These are phyloP conservation scores for Saraca asoca DNA, from an alignment of 331 rosid genomes.

Conservation along the genomic window DNA sequence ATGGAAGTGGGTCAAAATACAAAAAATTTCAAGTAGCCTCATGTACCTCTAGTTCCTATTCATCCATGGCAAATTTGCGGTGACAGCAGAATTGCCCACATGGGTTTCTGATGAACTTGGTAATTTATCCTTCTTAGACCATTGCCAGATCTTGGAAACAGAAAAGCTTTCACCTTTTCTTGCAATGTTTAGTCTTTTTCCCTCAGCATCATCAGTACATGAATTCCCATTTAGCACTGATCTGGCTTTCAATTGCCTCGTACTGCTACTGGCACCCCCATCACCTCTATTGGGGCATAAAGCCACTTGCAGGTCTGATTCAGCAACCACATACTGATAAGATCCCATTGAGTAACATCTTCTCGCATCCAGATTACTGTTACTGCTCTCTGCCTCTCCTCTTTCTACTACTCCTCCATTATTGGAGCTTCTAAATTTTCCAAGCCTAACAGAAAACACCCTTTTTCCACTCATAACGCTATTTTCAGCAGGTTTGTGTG, in stretches of 20 bases:
- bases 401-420: slow-evolving; percentile 45
- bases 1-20: slow-evolving; percentile 37
- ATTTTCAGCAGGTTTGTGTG: slow-evolving; percentile 52
- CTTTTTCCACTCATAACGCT: slow-evolving; percentile 61
- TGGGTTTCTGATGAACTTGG: slow-evolving; percentile 56
- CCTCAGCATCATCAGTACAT: slow-evolving; percentile 59
- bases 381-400: slow-evolving; percentile 65
- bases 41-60: slow-evolving; percentile 55
- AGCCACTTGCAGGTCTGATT: slow-evolving; percentile 79
- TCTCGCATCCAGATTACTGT: slow-evolving; percentile 70
- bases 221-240: slow-evolving; percentile 48
- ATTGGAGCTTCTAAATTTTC: slow-evolving; percentile 70
- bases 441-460: slow-evolving; percentile 82
- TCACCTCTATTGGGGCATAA: slow-evolving; percentile 51
- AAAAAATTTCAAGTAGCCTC: slow-evolving; percentile 36
- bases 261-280: slow-evolving; percentile 41
- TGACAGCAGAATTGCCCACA: slow-evolving; percentile 44
- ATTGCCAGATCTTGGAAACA: slow-evolving; percentile 87
- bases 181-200: slow-evolving; percentile 60
- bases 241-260: slow-evolving; percentile 66
- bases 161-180: slow-evolving; percentile 92
- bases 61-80: slow-evolving; percentile 54
- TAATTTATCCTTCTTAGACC: slow-evolving; percentile 80
- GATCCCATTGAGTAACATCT: slow-evolving; percentile 98
- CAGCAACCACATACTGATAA: slow-evolving; percentile 81